A percentile compares a stretch with the other conserved stretches of the same genome.
Conservation (phyloP, 1,139 yeast species). For the Diutina rugosa region DNA sequence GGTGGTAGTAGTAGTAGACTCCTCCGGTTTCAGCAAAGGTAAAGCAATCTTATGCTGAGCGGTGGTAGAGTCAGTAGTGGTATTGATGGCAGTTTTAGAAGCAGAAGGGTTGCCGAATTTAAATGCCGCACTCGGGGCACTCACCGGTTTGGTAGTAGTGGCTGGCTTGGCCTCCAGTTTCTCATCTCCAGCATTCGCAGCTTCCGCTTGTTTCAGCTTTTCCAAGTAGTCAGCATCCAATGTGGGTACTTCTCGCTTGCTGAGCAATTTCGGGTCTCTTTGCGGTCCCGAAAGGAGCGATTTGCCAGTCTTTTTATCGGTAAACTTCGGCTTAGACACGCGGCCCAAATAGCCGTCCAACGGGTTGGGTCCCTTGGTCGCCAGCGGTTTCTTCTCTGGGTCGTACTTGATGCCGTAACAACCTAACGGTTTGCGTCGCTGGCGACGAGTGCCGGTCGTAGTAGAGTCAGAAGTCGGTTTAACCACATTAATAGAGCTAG, state of each 20-base stretch:
- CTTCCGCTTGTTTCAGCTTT: background rate
- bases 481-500: background rate
- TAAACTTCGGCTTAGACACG: background rate
- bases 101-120: background rate
- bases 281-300: background rate
- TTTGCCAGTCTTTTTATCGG: background rate
- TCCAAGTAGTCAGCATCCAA: background rate
- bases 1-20: background rate
- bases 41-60: background rate
- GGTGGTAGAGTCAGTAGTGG: background rate
- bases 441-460: background rate
- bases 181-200: background rate
- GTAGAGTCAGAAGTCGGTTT: background rate
- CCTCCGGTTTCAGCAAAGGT: background rate
- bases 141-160: background rate
- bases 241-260: background rate
- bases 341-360: conserved; percentile 1
- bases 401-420: background rate
- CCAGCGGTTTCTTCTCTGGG: background rate
- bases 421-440: background rate
- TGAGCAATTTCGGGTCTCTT: background rate
- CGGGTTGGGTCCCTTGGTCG: background rate
- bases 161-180: background rate
- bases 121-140: background rate
- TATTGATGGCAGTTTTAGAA: background rate